Conservation (phyloP, 352 stramenopile species). For the Peronospora belbahrii region DNA sequence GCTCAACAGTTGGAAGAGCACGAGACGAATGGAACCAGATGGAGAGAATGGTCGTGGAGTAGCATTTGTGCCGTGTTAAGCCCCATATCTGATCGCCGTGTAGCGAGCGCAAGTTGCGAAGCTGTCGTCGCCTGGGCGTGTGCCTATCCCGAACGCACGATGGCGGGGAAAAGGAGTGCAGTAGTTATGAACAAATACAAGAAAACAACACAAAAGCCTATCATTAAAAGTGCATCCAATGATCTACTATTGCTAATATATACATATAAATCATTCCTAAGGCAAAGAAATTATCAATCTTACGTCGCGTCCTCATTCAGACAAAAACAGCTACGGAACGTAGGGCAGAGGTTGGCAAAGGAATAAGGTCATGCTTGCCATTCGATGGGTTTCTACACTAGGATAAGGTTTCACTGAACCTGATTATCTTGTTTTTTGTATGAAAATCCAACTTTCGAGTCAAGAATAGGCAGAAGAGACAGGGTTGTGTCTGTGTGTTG, state of each 20-base stretch:
- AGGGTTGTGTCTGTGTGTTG: constrained; percentile 17
- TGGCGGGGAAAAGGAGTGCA: constrained; percentile 2
- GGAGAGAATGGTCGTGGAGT: constrained; percentile 3
- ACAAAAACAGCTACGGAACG: constrained; percentile 10
- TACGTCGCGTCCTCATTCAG: constrained; percentile 8
- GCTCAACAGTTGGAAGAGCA: constrained; percentile 2
- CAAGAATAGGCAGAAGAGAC: constrained; percentile 25
- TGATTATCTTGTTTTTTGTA: constrained; percentile 20
- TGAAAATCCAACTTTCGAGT: constrained; percentile 9
- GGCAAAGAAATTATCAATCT: constrained; percentile 9
- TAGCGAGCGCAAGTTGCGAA: constrained; percentile 6
- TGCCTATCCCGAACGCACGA: constrained; percentile 16
- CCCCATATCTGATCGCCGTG: constrained; percentile 21
- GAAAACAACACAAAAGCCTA: neutral
- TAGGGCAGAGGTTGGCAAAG: neutral
- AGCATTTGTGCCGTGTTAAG: constrained; percentile 11
- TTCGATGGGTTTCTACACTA: neutral
- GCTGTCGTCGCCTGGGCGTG: constrained; percentile 24
- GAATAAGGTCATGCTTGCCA: constrained; percentile 24
- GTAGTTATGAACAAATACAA: neutral
- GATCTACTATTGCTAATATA: neutral
- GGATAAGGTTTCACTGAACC: constrained; percentile 3
- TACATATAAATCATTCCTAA: constrained; percentile 4
- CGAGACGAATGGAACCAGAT: constrained; percentile 10
- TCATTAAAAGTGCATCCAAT: neutral